Evolutionary conservation across 2,329 filamentous ascomycete genomes (phyloP), one percentile per base, ranked within the genome.

Genomic region (Alternaria burnsii): DNA sequence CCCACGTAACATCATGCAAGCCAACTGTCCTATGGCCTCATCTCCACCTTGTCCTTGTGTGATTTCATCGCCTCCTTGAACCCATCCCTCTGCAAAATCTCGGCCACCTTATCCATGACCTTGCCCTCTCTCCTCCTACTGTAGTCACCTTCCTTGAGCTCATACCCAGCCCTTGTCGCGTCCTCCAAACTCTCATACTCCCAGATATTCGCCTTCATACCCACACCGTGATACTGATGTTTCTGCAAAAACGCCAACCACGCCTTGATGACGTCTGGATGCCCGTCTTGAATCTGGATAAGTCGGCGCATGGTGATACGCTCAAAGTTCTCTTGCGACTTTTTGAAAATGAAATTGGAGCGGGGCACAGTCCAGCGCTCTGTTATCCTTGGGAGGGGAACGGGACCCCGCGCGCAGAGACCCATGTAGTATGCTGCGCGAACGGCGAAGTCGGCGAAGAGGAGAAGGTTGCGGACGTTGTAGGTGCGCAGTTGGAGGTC

Each of bases 151-250:
- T 71, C 65, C 55, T 70, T 62, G 22, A 75, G 52, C 34, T 72
- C 63, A 57, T 70, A 62, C 8, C 73, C 75, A 9, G 73, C 73
- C 50, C 69, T 65, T 43, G 69, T 73, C 14, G 74, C 75, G 6
- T 56, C 59, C 53, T 77, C 89, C 60, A 94, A 76, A 58, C 86
- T 86, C 72, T 91, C 88, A 79, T 92, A 94, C 76, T 97, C 92
- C 89, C 91, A 99, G 51, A 98, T 87, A 77, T 99, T 97, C 54
- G 95, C 95, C 85, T 99, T 99, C 93, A 99, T 96, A 72, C 95
- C 95, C 41, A 98, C 90, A n/a, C 95, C 95, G 69, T 96, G 92
- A 77, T 95, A 97, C 42, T 93, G 92, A 76, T 97, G 91, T 81
- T 97, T 97, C 74, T 91, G 88, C 75, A 99, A 79, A 76, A 97